Evolutionary conservation across 2,329 filamentous ascomycete species (phyloP), one percentile per base, ranked within the genome.

Genomic region (Onygena corvina): DNA sequence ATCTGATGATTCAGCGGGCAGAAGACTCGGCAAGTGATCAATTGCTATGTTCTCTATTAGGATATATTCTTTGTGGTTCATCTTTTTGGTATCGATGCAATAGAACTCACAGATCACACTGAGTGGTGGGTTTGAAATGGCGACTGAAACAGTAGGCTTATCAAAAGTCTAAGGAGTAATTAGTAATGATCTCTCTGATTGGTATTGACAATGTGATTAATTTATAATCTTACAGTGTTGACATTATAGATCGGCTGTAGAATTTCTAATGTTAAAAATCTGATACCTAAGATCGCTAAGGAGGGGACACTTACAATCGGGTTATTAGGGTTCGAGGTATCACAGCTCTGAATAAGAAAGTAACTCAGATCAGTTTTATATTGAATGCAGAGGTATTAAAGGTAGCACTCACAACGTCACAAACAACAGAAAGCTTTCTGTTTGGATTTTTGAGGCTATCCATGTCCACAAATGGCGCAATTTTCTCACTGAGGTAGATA

Each of bases 1-100:
- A 69, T 95, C 88, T 36, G 81, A 87, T 21, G 87, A 82, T 70
- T 95, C 90, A 48, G 90, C 76, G 1, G 90, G 86, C 31, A 96
- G 74, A 57, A 95, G 76, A 48, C 80, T 84, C 3, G 87, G 86
- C 47, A 93, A 74, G 63, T 93, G 86, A 66, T 93, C 86, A 60
- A 93, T 92, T 42, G 55, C 53, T 57, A 16, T 38, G 27, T 42
- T n/a, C 6, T 3, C 1, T 18, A 18, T 27, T 14, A 12, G 14
- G 12, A 16, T 46, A 27, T 6, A 25, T 4, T 31, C 29, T 31
- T 2, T 27, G 3, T 27, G 12, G 16, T 14, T n/a, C 5, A 35
- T 14, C n/a, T 14, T 3, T 4, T 8, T 34, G 18, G 23, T 2
- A 34, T 18, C 29, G 33, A 50, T n/a, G n/a, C n/a, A 27, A 12